phyloP scores from a whole-genome alignment of 345 rosid species.

The Boechera divaricarpa region DNA sequence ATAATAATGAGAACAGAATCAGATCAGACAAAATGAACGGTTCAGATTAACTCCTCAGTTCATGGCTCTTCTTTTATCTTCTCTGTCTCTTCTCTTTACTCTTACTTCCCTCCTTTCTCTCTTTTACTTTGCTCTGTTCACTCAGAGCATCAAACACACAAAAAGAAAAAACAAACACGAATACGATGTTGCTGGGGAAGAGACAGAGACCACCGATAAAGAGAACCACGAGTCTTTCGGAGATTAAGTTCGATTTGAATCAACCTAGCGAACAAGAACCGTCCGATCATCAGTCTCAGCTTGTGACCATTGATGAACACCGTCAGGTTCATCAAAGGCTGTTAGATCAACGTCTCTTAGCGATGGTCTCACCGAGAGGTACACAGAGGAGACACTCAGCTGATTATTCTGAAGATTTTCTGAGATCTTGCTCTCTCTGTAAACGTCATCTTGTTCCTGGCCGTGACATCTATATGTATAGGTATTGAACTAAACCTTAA shows the following conservation, averaged over 20 bases:
- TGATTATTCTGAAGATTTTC: constrained; percentile 57
- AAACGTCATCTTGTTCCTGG: constrained; percentile 72
- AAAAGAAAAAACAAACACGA: not conserved
- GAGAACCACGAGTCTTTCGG: constrained; percentile 72
- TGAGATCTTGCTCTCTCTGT: constrained; percentile 73
- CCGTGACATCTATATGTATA: constrained; percentile 89
- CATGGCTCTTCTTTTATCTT: constrained; percentile 58
- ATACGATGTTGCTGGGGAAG: constrained; percentile 74
- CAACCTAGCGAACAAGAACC: constrained; percentile 44
- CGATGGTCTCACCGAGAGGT: constrained; percentile 54
- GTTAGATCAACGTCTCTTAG: constrained; percentile 55
- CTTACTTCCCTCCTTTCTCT: constrained; percentile 40
- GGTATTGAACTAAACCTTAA: constrained; percentile 42
- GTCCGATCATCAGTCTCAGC: constrained; percentile 41
- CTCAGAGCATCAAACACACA: constrained; percentile 9
- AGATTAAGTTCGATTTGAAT: constrained; percentile 58
- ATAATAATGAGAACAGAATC: constrained; percentile 7
- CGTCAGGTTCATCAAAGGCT: constrained; percentile 29
- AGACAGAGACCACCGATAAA: constrained; percentile 71
- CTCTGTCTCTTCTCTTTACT: constrained; percentile 48
- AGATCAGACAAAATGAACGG: constrained; percentile 51
- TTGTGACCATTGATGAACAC: constrained; percentile 30
- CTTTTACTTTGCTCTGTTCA: constrained; percentile 30
- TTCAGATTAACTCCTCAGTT: constrained; percentile 57
- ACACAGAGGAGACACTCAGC: constrained; percentile 51